phyloP scores from a whole-genome alignment of 306 rosid species.

The Prunus armeniaca region DNA sequence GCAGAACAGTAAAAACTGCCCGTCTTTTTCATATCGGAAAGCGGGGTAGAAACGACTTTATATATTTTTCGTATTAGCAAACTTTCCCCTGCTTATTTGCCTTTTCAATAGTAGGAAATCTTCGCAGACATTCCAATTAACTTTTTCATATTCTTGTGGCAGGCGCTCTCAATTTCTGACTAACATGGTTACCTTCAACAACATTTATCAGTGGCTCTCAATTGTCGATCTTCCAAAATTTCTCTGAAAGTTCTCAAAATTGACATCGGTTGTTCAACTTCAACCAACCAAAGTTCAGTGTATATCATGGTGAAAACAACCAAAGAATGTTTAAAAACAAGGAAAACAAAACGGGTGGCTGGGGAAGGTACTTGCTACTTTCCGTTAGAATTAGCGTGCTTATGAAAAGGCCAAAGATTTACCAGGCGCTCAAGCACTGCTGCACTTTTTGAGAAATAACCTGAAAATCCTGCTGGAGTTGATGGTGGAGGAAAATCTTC shows the following conservation, averaged over 20 bases:
- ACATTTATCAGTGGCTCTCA: slow-evolving; percentile 9
- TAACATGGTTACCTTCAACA: slow-evolving; percentile 17
- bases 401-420: slow-evolving; percentile 95
- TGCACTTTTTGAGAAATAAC: slow-evolving; percentile 82
- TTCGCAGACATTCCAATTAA: too few species aligned
- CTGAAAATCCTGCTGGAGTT: slow-evolving; percentile 81
- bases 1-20: too few species aligned
- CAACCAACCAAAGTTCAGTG: slow-evolving; percentile 9
- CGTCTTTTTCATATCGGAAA: too few species aligned
- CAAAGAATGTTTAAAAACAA: neutral
- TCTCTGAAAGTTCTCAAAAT: slow-evolving; percentile 27
- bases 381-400: slow-evolving; percentile 42
- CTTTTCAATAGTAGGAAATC: too few species aligned
- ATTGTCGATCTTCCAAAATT: slow-evolving; percentile 7
- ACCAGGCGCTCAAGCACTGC: slow-evolving; percentile 89
- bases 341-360: neutral
- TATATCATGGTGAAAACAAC: neutral
- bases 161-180: neutral
- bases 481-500: slow-evolving; percentile 96
- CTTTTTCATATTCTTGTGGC: neutral
- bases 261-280: slow-evolving; percentile 29
- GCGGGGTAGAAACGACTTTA: too few species aligned
- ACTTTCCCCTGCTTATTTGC: too few species aligned
- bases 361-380: slow-evolving; percentile 34
- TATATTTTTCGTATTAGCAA: too few species aligned